Conservation (phyloP, 805 yeast genomes). For the Sugiyamaella marilandica region DNA sequence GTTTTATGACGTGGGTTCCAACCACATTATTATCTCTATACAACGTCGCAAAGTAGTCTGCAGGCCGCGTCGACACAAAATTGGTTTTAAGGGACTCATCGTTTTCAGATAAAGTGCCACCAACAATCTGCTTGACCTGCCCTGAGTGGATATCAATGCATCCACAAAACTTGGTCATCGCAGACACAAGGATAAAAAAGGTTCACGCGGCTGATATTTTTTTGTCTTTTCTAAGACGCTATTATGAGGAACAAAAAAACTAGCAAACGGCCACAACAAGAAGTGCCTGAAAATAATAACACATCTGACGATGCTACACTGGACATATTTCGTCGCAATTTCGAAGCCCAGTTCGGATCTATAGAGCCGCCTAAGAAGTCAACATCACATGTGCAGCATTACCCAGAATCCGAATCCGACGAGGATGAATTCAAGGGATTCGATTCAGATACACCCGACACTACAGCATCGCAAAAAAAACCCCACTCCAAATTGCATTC, state of each 20-base stretch:
- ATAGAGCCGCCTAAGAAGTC: conserved; percentile 4
- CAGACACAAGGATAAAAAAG: not conserved
- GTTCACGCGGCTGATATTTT: not conserved
- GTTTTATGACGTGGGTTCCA: conserved; percentile 91
- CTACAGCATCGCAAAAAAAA: conserved; percentile 6
- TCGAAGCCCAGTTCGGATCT: conserved; percentile 33
- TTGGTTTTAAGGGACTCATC: conserved; percentile 55
- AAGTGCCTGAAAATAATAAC: not conserved
- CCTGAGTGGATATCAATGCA: conserved; percentile 96
- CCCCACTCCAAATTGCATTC: conserved; percentile 14
- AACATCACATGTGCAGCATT: no score
- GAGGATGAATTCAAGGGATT: conserved; percentile 24
- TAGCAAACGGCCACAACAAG: not conserved
- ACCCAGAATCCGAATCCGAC: conserved; percentile 9
- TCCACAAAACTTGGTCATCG: conserved; percentile 84
- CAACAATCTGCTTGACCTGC: conserved; percentile 94
- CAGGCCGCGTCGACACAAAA: conserved; percentile 69
- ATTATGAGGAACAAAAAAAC: not conserved
- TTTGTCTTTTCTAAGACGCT: not conserved
- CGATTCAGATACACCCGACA: conserved; percentile 18
- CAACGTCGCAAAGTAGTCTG: conserved; percentile 68
- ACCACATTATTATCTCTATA: conserved; percentile 53
- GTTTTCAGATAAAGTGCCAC: conserved; percentile 67
- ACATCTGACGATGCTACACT: not conserved
- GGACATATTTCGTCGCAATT: conserved; percentile 25